Percentiles rank a stretch among this genome's conserved stretches.
phyloP scores from a whole-genome alignment of 345 rosid species.

The Pistacia vera region DNA sequence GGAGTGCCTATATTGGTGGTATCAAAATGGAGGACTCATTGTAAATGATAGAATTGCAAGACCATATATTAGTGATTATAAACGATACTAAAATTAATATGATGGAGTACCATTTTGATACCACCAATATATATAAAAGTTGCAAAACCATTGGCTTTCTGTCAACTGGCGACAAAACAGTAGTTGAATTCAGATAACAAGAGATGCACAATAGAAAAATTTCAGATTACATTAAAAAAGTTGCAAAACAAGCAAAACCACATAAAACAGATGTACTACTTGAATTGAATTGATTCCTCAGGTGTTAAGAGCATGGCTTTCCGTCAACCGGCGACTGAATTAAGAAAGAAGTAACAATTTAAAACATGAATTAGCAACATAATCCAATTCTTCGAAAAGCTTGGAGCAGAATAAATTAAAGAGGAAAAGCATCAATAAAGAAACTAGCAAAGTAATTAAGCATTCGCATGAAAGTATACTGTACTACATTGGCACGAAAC shows the following conservation, averaged over 20 bases:
- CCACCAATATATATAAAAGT: no score
- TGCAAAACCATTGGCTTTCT: no score
- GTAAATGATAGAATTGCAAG: background rate
- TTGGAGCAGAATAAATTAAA: slow-evolving; percentile 6
- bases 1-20: background rate
- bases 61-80: background rate
- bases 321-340: slow-evolving; percentile 83
- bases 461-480: background rate
- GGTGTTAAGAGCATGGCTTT: slow-evolving; percentile 84
- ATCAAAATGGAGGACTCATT: background rate
- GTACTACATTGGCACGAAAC: background rate
- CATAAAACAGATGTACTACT: slow-evolving; percentile 29
- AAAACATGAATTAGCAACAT: slow-evolving; percentile 15
- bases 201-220: background rate
- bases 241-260: background rate
- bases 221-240: background rate
- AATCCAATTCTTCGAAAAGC: slow-evolving; percentile 1
- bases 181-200: no score
- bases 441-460: background rate
- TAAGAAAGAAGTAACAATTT: slow-evolving; percentile 31
- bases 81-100: background rate
- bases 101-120: no score
- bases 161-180: no score
- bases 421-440: background rate
- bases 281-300: slow-evolving; percentile 86